Evolutionary conservation across 495 filamentous ascomycete species (phyloP).

Genomic region (Penicillium lagena): DNA sequence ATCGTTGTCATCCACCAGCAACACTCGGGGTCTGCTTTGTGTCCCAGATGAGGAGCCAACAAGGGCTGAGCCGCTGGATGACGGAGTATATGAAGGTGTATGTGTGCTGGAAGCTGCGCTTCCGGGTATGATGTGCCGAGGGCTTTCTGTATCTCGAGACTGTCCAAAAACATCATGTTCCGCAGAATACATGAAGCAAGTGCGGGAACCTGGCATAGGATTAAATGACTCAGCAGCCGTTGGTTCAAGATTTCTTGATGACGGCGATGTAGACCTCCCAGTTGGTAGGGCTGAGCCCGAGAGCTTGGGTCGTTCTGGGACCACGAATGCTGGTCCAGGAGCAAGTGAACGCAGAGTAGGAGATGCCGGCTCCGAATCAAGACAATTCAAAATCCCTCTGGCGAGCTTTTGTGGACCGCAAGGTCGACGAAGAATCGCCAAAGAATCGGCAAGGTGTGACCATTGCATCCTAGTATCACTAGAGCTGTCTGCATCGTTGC

Average conservation of each 20-base stretch:
- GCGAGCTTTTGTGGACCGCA: slow-evolving; percentile 62
- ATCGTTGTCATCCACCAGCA: slow-evolving; percentile 69
- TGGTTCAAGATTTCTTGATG: too few species aligned
- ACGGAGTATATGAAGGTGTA: slow-evolving; percentile 1
- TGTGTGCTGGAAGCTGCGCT: too few species aligned
- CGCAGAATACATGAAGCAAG: too few species aligned
- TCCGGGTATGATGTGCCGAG: too few species aligned
- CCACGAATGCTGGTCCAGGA: slow-evolving; percentile 1
- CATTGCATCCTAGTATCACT: slow-evolving; percentile 20
- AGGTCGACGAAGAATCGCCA: slow-evolving; percentile 44
- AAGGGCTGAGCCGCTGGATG: background rate
- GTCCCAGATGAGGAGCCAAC: background rate
- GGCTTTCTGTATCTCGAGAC: too few species aligned
- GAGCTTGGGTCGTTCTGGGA: background rate
- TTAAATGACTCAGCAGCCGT: too few species aligned
- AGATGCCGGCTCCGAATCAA: slow-evolving; percentile 12
- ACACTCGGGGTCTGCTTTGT: slow-evolving; percentile 23
- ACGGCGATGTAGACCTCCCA: too few species aligned
- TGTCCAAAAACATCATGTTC: too few species aligned
- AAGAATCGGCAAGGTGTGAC: slow-evolving; percentile 23
- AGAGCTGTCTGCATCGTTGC: slow-evolving; percentile 28
- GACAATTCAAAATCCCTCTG: slow-evolving; percentile 38
- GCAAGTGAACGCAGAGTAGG: background rate
- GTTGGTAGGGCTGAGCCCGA: too few species aligned
- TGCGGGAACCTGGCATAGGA: too few species aligned